These are phyloP conservation scores for Nectriaceae sp. DNA, from an alignment of 2,329 filamentous ascomycete species.

Conservation along the genomic window DNA sequence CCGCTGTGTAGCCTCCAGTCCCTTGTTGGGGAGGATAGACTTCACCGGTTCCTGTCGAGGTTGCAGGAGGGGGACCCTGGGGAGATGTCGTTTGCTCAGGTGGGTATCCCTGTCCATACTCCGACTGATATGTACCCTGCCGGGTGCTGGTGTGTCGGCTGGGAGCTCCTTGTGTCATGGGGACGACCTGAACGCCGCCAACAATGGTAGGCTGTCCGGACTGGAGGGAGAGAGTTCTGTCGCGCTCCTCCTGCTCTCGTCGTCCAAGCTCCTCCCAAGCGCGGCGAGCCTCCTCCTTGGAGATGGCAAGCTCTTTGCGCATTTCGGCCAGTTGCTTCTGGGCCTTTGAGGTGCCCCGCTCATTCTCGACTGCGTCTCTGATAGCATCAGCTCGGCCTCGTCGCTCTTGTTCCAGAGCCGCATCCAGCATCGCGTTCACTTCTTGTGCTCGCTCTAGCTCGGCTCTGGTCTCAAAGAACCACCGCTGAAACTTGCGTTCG, in stretches of 20 bases:
- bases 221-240: slow-evolving; percentile 81
- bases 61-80: slow-evolving; percentile 37
- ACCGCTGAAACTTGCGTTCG: slow-evolving; percentile 95
- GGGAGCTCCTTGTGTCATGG: slow-evolving; percentile 75
- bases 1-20: slow-evolving; percentile 21
- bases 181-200: slow-evolving; percentile 92
- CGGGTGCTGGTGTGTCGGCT: slow-evolving; percentile 53
- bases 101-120: slow-evolving; percentile 33
- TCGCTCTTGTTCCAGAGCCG: slow-evolving; percentile 73
- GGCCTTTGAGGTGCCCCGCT: slow-evolving; percentile 71
- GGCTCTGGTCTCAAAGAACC: slow-evolving; percentile 93
- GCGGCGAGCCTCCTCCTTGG: slow-evolving; percentile 90
- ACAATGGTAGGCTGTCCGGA: slow-evolving; percentile 87
- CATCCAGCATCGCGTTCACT: slow-evolving; percentile 77
- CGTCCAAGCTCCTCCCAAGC: slow-evolving; percentile 97
- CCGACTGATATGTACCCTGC: slow-evolving; percentile 28
- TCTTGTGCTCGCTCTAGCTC: slow-evolving; percentile 87
- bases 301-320: slow-evolving; percentile 90
- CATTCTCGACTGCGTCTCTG: slow-evolving; percentile 64
- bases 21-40: slow-evolving; percentile 24
- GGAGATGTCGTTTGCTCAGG: slow-evolving; percentile 44
- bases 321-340: slow-evolving; percentile 85
- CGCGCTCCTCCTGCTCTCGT: slow-evolving; percentile 89
- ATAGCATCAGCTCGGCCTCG: slow-evolving; percentile 68
- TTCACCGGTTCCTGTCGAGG: slow-evolving; percentile 32